These are phyloP conservation scores for Pueraria montana DNA, from an alignment of 306 rosid species.

Conservation along the genomic window DNA sequence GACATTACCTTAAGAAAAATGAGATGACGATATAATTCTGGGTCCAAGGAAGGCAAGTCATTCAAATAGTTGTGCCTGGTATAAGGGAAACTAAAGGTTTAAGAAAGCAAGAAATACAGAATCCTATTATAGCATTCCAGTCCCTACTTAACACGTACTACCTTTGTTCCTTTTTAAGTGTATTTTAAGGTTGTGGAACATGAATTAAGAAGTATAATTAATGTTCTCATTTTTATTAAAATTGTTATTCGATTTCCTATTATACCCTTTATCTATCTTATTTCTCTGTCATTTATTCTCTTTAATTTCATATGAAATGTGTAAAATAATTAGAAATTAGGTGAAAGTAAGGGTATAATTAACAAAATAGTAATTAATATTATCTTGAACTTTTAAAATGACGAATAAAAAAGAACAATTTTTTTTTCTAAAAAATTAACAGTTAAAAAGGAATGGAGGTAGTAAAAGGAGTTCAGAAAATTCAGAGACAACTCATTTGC, in stretches of 20 bases:
- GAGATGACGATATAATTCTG: slow-evolving; percentile 96
- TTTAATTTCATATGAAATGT: neutral
- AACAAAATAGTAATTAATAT: neutral
- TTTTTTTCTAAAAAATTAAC: neutral
- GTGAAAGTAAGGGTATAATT: slow-evolving; percentile 5
- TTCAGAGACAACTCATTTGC: slow-evolving; percentile 18
- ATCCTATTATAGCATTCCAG: neutral
- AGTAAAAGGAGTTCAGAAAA: neutral
- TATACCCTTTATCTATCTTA: neutral
- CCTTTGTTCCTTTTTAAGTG: neutral
- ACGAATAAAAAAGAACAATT: neutral
- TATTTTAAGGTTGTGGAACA: neutral
- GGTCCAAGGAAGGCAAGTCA: slow-evolving; percentile 97
- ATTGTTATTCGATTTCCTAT: neutral
- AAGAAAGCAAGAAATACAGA: slow-evolving; percentile 21
- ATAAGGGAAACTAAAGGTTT: slow-evolving; percentile 25
- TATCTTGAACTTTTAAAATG: neutral
- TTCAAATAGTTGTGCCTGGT: slow-evolving; percentile 93
- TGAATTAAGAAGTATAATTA: neutral
- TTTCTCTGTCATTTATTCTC: neutral
- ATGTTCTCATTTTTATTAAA: neutral
- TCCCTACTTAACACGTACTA: neutral
- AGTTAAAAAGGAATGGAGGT: neutral
- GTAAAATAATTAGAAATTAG: slow-evolving; percentile 68
- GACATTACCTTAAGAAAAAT: slow-evolving; percentile 85